A percentile compares a stretch with the other conserved stretches of the same genome.
Conservation (phyloP, 768 basidiomycete species). For the Chalciporus piperatus region DNA sequence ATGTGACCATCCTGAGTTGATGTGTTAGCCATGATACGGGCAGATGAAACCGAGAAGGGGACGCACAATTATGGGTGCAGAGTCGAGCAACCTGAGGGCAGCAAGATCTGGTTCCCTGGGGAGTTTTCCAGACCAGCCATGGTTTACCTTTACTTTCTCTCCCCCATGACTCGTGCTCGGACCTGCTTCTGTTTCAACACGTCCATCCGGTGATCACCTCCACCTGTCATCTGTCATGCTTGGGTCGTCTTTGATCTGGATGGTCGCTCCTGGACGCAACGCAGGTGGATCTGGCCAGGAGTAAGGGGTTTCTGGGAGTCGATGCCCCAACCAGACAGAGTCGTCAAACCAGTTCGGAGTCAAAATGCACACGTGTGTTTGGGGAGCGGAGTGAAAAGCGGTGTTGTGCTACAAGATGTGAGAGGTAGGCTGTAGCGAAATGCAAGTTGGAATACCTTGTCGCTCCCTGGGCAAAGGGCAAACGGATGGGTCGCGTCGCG, state of each 20-base stretch:
- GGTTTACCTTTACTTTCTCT: slow-evolving; percentile 41
- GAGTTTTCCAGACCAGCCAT: slow-evolving; percentile 44
- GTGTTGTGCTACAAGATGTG: slow-evolving; percentile 35
- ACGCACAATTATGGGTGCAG: slow-evolving; percentile 71
- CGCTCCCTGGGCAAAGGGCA: slow-evolving; percentile 47
- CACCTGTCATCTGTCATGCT: slow-evolving; percentile 18
- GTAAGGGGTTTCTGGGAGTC: slow-evolving; percentile 55
- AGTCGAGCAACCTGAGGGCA: slow-evolving; percentile 53
- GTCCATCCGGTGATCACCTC: slow-evolving; percentile 23
- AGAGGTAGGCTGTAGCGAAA: background rate
- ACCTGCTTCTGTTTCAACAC: slow-evolving; percentile 17
- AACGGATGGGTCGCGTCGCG: slow-evolving; percentile 88
- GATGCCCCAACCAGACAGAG: slow-evolving; percentile 54
- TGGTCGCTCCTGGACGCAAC: slow-evolving; percentile 29
- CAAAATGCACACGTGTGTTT: slow-evolving; percentile 63
- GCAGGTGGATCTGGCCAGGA: slow-evolving; percentile 73
- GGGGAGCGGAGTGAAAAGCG: slow-evolving; percentile 55
- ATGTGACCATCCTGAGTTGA: slow-evolving; percentile 62
- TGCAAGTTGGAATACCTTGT: slow-evolving; percentile 32
- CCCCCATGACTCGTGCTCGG: slow-evolving; percentile 12
- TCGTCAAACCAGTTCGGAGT: slow-evolving; percentile 95
- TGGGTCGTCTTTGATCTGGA: slow-evolving; percentile 14
- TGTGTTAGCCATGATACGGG: background rate
- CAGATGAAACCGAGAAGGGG: background rate
- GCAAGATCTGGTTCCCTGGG: slow-evolving; percentile 60